A percentile compares a stretch with the other conserved stretches of the same genome.
Conservation (phyloP, 495 filamentous ascomycete species). For the Penicillium bovifimosum region DNA sequence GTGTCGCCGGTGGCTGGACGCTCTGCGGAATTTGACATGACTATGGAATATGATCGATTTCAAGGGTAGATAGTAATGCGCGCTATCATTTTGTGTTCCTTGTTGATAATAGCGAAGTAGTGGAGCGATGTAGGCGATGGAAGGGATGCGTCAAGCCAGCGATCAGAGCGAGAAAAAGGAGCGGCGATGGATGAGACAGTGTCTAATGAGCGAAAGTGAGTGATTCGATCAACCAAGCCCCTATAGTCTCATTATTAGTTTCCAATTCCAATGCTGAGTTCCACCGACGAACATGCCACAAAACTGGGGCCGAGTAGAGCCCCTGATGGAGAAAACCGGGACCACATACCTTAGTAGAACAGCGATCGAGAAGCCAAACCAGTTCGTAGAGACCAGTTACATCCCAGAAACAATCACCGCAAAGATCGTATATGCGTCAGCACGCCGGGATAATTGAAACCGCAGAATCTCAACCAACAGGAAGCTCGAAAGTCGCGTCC, state of each 20-base stretch:
- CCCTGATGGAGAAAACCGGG: constrained; percentile 17
- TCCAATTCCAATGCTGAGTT: neutral
- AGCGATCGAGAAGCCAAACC: constrained; percentile 1
- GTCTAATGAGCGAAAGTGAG: constrained; percentile 9
- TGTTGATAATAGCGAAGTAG: neutral
- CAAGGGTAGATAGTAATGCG: constrained; percentile 9
- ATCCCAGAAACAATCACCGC: constrained; percentile 10
- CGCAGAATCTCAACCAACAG: constrained; percentile 6
- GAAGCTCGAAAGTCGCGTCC: neutral
- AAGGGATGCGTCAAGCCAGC: neutral
- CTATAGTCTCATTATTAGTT: constrained; percentile 13
- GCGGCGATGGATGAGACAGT: constrained; percentile 5
- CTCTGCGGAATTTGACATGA: constrained; percentile 26
- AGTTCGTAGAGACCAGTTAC: constrained; percentile 13
- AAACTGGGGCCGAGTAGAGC: constrained; percentile 14
- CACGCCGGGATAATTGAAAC: neutral
- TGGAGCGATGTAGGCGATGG: neutral
- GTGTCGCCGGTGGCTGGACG: constrained; percentile 26
- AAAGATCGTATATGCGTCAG: constrained; percentile 5
- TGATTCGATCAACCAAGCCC: neutral
- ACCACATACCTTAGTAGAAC: constrained; percentile 8
- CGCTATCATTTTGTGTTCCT: constrained; percentile 20
- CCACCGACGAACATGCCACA: constrained; percentile 11
- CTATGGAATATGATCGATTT: neutral
- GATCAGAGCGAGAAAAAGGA: constrained; percentile 15